Base-by-base conservation (phyloP, 1,284 basidiomycete species). In the Salmacisia buchloeana region DNA sequence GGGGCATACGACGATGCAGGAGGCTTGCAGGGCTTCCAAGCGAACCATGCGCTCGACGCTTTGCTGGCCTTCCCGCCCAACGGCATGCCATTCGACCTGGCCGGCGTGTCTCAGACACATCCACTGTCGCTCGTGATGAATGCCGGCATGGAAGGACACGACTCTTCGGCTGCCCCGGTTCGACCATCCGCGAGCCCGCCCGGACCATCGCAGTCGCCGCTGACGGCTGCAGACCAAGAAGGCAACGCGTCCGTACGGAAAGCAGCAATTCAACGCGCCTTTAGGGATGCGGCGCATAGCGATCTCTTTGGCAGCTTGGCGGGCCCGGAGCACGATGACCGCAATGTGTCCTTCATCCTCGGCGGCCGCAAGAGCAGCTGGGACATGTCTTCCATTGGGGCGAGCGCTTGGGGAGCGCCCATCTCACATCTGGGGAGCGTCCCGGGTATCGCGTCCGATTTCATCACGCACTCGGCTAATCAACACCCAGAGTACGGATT, bases 401-500 rank as follows among this genome's bases (percentile, higher is more conserved):
- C 71, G 56, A 68, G 71, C 57, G 59, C 64, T 52, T 69, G 67
- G 23, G 74, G 74, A 5, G 73, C 69, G 31, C 70, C 69, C 39
- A 69, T 68, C 57, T 76, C 69, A 39, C 70, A 72, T 1, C 63
- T 79, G 27, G 77, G 76, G 61, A 77, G 75, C 49, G 75, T 79
- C 6, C 73, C 77, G 0, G 77, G 77, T 33, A 75, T 78, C 34
- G 77, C 70, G 34, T 31, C 35, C 9, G 76, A 79, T 63, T 79
- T 71, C 61, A 68, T 73, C 46, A 69, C 72, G 5, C 73, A 76
- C 52, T 64, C 74, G 23, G 73, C 72, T 34, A 79, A 79, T 64
- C 75, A 77, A 56, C 75, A 79, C 62, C 76, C 77, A 5, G 75
- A 78, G 41, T 79, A 79, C 61, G 77, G 77, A 33, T 79, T 79